phyloP scores from a whole-genome alignment of 2,329 filamentous ascomycete genomes.

The Monosporascus sp. region DNA sequence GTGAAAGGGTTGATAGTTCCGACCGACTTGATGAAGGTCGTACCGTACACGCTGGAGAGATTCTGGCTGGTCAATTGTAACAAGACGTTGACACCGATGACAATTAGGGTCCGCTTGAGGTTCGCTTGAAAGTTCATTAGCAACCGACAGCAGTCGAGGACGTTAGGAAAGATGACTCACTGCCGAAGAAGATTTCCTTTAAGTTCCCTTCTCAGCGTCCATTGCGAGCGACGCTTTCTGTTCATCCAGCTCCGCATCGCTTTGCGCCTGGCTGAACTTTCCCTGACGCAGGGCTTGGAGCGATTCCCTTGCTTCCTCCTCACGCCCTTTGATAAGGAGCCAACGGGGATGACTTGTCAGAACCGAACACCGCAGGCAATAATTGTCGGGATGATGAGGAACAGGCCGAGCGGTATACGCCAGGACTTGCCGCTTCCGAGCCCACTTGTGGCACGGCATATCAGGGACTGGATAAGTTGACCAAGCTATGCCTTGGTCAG shows the following conservation, averaged over 20 bases:
- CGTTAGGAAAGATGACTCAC: too few relatives aligned
- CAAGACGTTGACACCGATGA: constrained; percentile 24
- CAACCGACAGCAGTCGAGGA: too few relatives aligned
- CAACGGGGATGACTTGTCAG: constrained; percentile 21
- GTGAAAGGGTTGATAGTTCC: constrained; percentile 20
- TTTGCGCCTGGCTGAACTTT: constrained; percentile 18
- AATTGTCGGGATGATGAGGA: constrained; percentile 27
- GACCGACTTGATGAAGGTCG: constrained; percentile 24
- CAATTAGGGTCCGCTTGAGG: constrained; percentile 20
- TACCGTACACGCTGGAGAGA: constrained; percentile 26
- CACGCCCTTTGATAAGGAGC: constrained; percentile 19
- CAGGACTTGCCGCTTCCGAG: constrained; percentile 19
- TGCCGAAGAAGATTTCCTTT: too few relatives aligned
- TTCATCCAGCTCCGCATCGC: constrained; percentile 13
- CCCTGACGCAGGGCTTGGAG: constrained; percentile 20
- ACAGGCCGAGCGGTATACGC: constrained; percentile 29
- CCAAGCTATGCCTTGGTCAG: too few relatives aligned
- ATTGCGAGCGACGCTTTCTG: not conserved
- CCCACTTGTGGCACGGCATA: too few relatives aligned
- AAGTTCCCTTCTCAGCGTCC: constrained; percentile 1
- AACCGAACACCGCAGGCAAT: constrained; percentile 21
- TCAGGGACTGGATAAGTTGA: too few relatives aligned
- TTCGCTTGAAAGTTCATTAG: constrained; percentile 3
- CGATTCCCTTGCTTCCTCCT: constrained; percentile 23
- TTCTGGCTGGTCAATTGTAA: constrained; percentile 25